Evolutionary conservation across 345 rosid genomes (phyloP).

Genomic region (Stellera chamaejasme): DNA sequence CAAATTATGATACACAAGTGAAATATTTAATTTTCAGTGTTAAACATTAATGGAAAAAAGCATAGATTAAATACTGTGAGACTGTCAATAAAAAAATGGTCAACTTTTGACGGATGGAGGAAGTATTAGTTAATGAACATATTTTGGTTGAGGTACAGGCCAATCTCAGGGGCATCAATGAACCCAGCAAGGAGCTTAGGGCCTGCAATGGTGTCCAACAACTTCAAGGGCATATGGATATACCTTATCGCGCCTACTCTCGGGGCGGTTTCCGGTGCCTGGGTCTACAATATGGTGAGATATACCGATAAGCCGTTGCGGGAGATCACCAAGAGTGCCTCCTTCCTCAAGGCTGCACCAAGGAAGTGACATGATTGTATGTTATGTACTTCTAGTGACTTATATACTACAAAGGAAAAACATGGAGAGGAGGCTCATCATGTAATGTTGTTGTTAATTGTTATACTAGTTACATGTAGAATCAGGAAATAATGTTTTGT

Average conservation of each 20-base stretch:
- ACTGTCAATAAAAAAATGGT: no score
- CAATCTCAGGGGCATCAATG: conserved; percentile 85
- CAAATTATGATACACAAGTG: no score
- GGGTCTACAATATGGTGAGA: conserved; percentile 63
- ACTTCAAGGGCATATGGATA: conserved; percentile 64
- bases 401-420: background rate
- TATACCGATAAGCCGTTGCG: conserved; percentile 75
- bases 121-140: no score
- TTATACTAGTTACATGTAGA: no score
- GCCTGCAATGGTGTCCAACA: conserved; percentile 57
- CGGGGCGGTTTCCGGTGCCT: conserved; percentile 73
- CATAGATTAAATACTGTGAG: no score
- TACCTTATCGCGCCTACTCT: conserved; percentile 50
- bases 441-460: no score
- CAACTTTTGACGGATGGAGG: no score
- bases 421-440: background rate
- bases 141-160: conserved; percentile 24
- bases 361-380: background rate
- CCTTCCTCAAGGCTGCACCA: conserved; percentile 31
- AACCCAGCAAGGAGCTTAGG: conserved; percentile 89
- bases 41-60: no score
- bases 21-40: no score
- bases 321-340: conserved; percentile 48
- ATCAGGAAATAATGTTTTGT: background rate
- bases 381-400: background rate